phyloP scores from a whole-genome alignment of 2,329 filamentous ascomycete species.

The Orbilia brochopaga region DNA sequence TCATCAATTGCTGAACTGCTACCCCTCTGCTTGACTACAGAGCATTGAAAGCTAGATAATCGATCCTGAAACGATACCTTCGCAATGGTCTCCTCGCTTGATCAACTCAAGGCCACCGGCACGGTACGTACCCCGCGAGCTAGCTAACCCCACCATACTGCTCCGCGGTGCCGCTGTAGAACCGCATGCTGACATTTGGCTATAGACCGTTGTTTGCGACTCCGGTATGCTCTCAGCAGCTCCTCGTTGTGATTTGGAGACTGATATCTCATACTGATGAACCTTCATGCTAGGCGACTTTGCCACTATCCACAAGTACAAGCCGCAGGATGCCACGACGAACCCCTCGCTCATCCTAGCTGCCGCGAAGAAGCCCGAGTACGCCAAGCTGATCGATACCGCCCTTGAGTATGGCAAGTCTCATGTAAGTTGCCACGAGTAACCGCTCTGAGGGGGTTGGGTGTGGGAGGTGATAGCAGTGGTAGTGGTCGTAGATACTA shows the following conservation, averaged over 20 bases:
- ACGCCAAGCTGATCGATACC: constrained; percentile 85
- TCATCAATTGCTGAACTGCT: neutral
- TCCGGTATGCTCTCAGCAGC: constrained; percentile 71
- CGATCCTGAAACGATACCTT: constrained; percentile 11
- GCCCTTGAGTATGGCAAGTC: constrained; percentile 86
- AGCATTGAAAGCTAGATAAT: neutral
- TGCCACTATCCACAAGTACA: constrained; percentile 96
- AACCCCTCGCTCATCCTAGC: constrained; percentile 99
- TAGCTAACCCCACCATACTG: constrained; percentile 21
- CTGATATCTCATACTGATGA: neutral
- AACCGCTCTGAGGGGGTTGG: neutral
- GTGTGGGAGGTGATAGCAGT: neutral
- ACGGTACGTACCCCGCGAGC: constrained; percentile 71
- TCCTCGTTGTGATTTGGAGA: constrained; percentile 9
- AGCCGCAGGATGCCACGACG: constrained; percentile 99
- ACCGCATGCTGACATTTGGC: constrained; percentile 7
- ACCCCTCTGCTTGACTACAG: neutral
- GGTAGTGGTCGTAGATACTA: neutral
- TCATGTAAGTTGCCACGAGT: constrained; percentile 58
- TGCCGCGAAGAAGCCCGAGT: constrained; percentile 96
- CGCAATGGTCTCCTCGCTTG: constrained; percentile 69
- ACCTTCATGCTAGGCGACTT: constrained; percentile 57
- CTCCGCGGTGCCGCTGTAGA: neutral
- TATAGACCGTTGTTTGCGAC: constrained; percentile 90
- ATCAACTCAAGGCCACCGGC: constrained; percentile 95